phyloP scores from a whole-genome alignment of 2,329 filamentous ascomycete species.

The Alternaria gansuensis region DNA sequence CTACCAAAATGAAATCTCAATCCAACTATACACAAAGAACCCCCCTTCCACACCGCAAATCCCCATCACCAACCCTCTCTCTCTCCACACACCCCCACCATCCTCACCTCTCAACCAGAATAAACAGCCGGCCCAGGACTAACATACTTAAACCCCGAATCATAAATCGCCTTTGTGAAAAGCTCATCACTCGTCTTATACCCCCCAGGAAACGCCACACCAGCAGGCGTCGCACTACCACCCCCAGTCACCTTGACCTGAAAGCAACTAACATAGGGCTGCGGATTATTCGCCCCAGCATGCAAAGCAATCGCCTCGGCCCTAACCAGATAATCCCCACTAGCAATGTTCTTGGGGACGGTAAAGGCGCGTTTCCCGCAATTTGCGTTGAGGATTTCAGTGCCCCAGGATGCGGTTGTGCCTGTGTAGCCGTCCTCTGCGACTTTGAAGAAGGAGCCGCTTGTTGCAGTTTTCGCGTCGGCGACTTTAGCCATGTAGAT shows the following conservation, averaged over 20 bases:
- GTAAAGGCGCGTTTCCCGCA: slow-evolving; percentile 50
- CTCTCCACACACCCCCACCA: not conserved
- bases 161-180: slow-evolving; percentile 49
- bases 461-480: slow-evolving; percentile 46
- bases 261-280: slow-evolving; percentile 51
- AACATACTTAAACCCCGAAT: slow-evolving; percentile 47
- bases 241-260: slow-evolving; percentile 52
- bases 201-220: slow-evolving; percentile 48
- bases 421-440: slow-evolving; percentile 51
- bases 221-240: slow-evolving; percentile 45
- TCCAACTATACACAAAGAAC: slow-evolving; percentile 5
- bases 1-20: not conserved
- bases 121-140: slow-evolving; percentile 49
- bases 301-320: slow-evolving; percentile 50
- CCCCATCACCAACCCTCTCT: not conserved
- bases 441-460: slow-evolving; percentile 51
- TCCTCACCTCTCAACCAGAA: slow-evolving; percentile 34
- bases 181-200: slow-evolving; percentile 48
- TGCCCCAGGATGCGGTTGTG: slow-evolving; percentile 49
- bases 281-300: slow-evolving; percentile 43
- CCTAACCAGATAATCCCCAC: slow-evolving; percentile 48
- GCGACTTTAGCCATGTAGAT: slow-evolving; percentile 53
- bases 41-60: no score
- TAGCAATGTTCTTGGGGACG: slow-evolving; percentile 47
- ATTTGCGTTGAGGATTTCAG: slow-evolving; percentile 53